Evolutionary conservation across 148 eudicot species (phyloP).

Genomic region (Chenopodium quinoa): DNA sequence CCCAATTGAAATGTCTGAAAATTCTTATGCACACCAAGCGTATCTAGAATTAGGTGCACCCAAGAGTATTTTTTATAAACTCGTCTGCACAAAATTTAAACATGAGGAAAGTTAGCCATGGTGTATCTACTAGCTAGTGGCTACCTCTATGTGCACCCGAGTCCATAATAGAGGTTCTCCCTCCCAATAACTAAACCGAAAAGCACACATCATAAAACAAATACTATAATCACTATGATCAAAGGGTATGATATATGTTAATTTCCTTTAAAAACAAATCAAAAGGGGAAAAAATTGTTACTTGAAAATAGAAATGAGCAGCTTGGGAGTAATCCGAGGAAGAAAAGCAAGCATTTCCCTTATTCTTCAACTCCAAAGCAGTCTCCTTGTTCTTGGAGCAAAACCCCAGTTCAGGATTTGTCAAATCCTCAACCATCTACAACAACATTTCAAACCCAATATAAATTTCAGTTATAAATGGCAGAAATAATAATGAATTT

Average conservation of each 20-base stretch:
- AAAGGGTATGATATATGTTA: not conserved
- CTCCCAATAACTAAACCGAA: too few relatives aligned
- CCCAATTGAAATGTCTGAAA: too few relatives aligned
- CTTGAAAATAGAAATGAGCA: slow-evolving; percentile 64
- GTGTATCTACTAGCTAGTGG: too few relatives aligned
- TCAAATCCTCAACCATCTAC: slow-evolving; percentile 69
- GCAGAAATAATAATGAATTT: not conserved
- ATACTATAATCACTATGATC: too few relatives aligned
- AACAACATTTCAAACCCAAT: not conserved
- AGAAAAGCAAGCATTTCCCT: slow-evolving; percentile 70
- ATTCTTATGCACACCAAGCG: too few relatives aligned
- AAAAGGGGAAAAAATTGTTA: not conserved
- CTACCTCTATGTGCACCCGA: too few relatives aligned
- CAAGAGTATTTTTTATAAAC: too few relatives aligned
- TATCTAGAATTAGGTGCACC: too few relatives aligned
- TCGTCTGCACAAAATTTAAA: too few relatives aligned
- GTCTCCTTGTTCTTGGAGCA: slow-evolving; percentile 60
- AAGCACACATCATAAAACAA: too few relatives aligned
- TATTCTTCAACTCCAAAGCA: slow-evolving; percentile 62
- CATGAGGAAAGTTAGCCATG: too few relatives aligned
- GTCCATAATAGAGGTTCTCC: too few relatives aligned
- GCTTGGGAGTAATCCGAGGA: slow-evolving; percentile 54
- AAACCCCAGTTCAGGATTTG: slow-evolving; percentile 47
- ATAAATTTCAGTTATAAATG: not conserved
- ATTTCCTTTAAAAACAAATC: not conserved